Percentiles rank a stretch among this genome's conserved stretches.
These are phyloP conservation scores for Penicillium longicatenatum DNA, from an alignment of 495 filamentous ascomycete genomes.

Conservation along the genomic window DNA sequence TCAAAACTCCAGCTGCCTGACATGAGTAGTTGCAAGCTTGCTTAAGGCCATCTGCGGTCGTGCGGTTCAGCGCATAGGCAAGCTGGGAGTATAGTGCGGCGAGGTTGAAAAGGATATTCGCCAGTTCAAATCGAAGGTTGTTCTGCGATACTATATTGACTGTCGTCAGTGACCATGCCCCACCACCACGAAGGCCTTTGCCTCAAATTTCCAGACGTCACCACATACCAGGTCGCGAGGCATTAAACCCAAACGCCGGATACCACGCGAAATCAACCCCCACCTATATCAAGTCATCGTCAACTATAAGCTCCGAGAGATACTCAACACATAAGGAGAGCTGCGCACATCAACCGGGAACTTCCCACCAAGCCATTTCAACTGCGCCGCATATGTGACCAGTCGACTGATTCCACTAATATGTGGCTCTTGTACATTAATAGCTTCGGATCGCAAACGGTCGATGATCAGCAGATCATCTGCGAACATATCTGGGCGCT, in stretches of 20 bases:
- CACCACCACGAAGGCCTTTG: background rate
- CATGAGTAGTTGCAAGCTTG: slow-evolving; percentile 90
- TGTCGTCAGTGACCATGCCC: slow-evolving; percentile 2
- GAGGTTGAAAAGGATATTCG: slow-evolving; percentile 91
- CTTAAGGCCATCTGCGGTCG: slow-evolving; percentile 80
- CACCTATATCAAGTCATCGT: slow-evolving; percentile 56
- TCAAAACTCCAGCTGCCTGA: slow-evolving; percentile 81
- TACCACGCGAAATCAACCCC: slow-evolving; percentile 97
- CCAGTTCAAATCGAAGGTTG: slow-evolving; percentile 92
- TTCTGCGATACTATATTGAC: slow-evolving; percentile 68
- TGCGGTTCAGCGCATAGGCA: slow-evolving; percentile 77
- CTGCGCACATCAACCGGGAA: slow-evolving; percentile 88
- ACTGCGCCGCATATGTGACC: slow-evolving; percentile 84
- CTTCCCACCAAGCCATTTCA: slow-evolving; percentile 93
- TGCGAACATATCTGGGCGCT: slow-evolving; percentile 97
- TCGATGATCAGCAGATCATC: slow-evolving; percentile 88
- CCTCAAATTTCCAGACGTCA: background rate
- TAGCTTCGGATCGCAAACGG: slow-evolving; percentile 73
- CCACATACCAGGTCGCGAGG: slow-evolving; percentile 62
- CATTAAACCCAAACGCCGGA: slow-evolving; percentile 88
- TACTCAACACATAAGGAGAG: background rate
- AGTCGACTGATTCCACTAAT: slow-evolving; percentile 86
- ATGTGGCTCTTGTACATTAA: slow-evolving; percentile 88
- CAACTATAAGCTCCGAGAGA: background rate
- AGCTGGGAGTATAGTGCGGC: slow-evolving; percentile 92